Conservation (phyloP, 2,329 filamentous ascomycete species). For the Trichoderma sp. region DNA sequence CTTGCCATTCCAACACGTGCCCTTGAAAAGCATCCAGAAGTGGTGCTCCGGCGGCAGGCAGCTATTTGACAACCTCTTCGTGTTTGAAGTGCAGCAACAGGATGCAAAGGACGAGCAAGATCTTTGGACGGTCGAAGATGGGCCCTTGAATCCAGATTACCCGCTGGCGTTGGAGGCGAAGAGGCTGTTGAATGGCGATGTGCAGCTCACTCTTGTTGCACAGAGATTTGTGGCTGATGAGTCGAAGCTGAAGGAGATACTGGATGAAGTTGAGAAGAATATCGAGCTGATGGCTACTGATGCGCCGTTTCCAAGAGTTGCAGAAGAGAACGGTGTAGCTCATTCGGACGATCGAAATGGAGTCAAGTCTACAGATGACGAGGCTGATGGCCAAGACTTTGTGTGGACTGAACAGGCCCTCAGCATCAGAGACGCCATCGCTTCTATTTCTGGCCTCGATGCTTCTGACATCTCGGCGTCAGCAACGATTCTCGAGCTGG, state of each 20-base stretch:
- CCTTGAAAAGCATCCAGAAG: conserved; percentile 77
- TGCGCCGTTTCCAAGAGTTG: background rate
- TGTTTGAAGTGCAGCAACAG: conserved; percentile 65
- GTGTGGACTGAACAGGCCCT: conserved; percentile 60
- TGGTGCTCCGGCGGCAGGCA: conserved; percentile 66
- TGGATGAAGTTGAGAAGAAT: conserved; percentile 45
- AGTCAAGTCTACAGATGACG: background rate
- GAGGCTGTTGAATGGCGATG: conserved; percentile 48
- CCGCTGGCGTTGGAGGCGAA: conserved; percentile 76
- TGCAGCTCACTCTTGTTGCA: conserved; percentile 63
- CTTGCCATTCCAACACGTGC: conserved; percentile 70
- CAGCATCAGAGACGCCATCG: conserved; percentile 63
- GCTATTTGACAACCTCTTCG: conserved; percentile 80
- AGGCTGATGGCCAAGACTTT: conserved; percentile 43
- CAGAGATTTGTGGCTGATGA: conserved; percentile 48
- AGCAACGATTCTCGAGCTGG: conserved; percentile 76
- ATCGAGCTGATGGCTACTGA: conserved; percentile 28
- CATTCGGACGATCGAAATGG: background rate
- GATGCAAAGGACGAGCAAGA: conserved; percentile 34
- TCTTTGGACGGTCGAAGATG: conserved; percentile 59
- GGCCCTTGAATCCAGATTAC: conserved; percentile 62
- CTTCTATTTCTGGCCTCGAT: conserved; percentile 59
- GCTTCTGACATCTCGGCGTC: conserved; percentile 55
- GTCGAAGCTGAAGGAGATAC: conserved; percentile 39
- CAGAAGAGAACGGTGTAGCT: background rate